Evolutionary conservation across 352 stramenopile genomes (phyloP).

Genomic region (Globisporangium radiosum): DNA sequence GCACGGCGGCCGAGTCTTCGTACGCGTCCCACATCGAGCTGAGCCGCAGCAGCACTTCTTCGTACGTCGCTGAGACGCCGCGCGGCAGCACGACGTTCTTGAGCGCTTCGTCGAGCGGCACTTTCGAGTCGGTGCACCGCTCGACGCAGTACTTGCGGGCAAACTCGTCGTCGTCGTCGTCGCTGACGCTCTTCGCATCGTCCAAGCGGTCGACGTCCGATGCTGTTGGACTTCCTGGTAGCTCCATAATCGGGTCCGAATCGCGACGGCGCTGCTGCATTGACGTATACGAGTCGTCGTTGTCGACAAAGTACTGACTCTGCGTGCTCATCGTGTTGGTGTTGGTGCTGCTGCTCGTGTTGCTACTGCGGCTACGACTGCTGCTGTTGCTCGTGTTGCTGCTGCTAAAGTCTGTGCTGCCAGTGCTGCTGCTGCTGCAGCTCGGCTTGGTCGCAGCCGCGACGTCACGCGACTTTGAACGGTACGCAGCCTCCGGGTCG

Average conservation of each 20-base stretch:
- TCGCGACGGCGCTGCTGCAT: conserved; percentile 34
- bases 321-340: conserved; percentile 11
- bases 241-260: conserved; percentile 34
- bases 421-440: not conserved
- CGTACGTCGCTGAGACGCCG: conserved; percentile 46
- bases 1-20: conserved; percentile 42
- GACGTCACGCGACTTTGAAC: not conserved
- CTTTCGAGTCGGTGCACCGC: conserved; percentile 54
- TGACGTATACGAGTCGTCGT: conserved; percentile 55
- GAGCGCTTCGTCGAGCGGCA: conserved; percentile 67
- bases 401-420: not conserved
- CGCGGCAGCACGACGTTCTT: conserved; percentile 70
- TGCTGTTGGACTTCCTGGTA: conserved; percentile 29
- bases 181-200: conserved; percentile 2
- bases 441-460: not conserved
- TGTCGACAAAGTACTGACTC: conserved; percentile 14
- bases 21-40: conserved; percentile 79
- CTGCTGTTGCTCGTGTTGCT: not conserved
- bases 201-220: conserved; percentile 23
- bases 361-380: conserved; percentile 3
- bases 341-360: conserved; percentile 4
- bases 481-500: not conserved
- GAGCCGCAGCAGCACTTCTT: conserved; percentile 70
- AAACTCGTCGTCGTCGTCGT: conserved; percentile 36
- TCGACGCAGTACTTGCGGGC: conserved; percentile 48